These are phyloP conservation scores for Pichia paraexigua DNA, from an alignment of 805 yeast species.

Conservation along the genomic window DNA sequence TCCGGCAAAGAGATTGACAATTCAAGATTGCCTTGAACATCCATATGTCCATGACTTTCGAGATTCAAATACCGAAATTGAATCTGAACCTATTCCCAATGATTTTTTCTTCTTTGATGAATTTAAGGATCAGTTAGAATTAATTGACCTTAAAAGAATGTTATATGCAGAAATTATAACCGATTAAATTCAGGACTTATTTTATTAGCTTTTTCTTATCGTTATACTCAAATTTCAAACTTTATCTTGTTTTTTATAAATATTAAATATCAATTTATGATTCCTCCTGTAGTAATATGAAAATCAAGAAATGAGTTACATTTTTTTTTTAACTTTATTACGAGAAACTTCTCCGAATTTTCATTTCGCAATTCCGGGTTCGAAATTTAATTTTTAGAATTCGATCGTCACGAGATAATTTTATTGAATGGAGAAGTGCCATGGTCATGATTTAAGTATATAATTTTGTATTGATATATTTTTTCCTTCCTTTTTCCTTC, in stretches of 20 bases:
- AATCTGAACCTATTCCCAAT: conserved; percentile 42
- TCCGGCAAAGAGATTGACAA: conserved; percentile 74
- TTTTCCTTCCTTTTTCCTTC: not conserved
- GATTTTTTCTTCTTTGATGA: conserved; percentile 51
- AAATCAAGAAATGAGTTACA: no score
- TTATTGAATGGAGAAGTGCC: no score
- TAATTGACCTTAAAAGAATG: conserved; percentile 44
- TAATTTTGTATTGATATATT: no score
- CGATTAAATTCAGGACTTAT: conserved; percentile 5
- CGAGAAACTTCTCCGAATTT: no score
- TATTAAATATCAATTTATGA: no score
- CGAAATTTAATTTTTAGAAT: no score
- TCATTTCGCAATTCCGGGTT: no score
- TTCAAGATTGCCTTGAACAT: conserved; percentile 73
- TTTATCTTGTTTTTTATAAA: not conserved
- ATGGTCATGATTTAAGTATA: no score
- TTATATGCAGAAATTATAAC: conserved; percentile 44
- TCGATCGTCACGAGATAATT: no score
- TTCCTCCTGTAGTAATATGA: no score
- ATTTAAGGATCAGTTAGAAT: conserved; percentile 41
- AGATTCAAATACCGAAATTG: conserved; percentile 66
- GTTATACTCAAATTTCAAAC: not conserved
- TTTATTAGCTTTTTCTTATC: not conserved
- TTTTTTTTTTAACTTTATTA: no score
- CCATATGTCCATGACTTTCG: conserved; percentile 67